phyloP scores from a whole-genome alignment of 2,329 filamentous ascomycete species.

The Clarireedia sp. region DNA sequence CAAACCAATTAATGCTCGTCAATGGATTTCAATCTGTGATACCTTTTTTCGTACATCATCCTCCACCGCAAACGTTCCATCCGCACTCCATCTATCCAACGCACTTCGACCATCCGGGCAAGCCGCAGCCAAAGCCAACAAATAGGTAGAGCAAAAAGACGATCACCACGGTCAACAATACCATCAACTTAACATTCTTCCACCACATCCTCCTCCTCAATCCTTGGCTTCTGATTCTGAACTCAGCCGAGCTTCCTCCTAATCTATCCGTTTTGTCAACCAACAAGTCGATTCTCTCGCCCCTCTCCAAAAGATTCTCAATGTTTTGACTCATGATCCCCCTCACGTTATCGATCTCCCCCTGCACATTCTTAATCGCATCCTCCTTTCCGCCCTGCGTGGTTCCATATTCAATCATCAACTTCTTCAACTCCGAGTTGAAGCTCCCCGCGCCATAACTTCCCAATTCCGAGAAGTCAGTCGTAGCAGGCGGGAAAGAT shows the following conservation, averaged over 20 bases:
- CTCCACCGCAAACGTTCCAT: neutral
- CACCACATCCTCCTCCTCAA: conserved; percentile 94
- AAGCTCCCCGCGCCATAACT: conserved; percentile 87
- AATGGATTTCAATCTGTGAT: neutral
- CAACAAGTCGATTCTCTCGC: conserved; percentile 85
- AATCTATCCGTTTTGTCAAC: conserved; percentile 95
- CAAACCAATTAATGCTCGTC: neutral
- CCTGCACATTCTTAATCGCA: conserved; percentile 72
- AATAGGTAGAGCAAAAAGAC: conserved; percentile 65
- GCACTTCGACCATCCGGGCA: conserved; percentile 44
- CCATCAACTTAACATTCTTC: conserved; percentile 98
- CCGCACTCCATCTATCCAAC: conserved; percentile 15
- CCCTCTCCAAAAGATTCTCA: conserved; percentile 77
- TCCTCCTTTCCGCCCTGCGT: conserved; percentile 69
- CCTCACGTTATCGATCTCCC: conserved; percentile 85
- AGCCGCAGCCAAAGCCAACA: conserved; percentile 63
- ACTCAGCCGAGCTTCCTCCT: conserved; percentile 82
- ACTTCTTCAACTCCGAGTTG: conserved; percentile 65
- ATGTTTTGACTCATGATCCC: conserved; percentile 97
- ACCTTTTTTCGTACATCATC: neutral
- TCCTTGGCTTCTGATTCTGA: conserved; percentile 77
- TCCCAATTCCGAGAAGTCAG: conserved; percentile 69
- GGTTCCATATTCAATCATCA: conserved; percentile 81
- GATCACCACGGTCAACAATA: conserved; percentile 62
- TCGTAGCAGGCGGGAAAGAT: conserved; percentile 55